Evolutionary conservation across 2,329 filamentous ascomycete species (phyloP), one percentile per base, ranked within the genome.

Genomic region (Colletotrichum liriopes): DNA sequence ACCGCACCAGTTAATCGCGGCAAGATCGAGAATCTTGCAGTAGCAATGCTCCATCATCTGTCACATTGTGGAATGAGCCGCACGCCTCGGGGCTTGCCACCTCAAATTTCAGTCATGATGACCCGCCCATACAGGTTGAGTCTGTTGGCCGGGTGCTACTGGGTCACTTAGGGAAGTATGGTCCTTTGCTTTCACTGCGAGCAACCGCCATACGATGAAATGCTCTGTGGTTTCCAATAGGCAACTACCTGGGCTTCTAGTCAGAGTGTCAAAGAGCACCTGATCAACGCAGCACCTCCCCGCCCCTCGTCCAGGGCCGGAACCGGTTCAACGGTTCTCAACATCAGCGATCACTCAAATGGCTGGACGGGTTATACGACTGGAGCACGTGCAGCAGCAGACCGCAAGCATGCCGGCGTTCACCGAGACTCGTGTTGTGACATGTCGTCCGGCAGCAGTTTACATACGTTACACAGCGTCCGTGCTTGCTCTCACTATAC

Each of bases 11-110:
- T 67, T 20, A 72, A 65, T 60, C 59, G 52, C 29, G 54, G 59
- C 54, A 47, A 55, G 54, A 49, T 70, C 56, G 35, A 60, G 52
- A 49, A 70, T 65, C 54, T 64, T 70, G 45, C 54, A 54, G 29
- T 52, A 59, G 43, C 58, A 43, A 67, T 35, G 35, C 64, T 43
- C 45, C 65, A 56, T 67, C 32, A 35, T 65, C 59, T 60, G 54
- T 72, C 59, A 65, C n/a, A 62, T 37, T 65, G 47, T 65, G 59
- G 65, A 32, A 18, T 41, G 54, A 70, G 66, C 70, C 66, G 65
- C 59, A 59, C n/a, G 12, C 65, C 52, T 60, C 26, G 39, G 32
- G 32, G 37, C 35, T 29, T 52, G 45, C 14, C 65, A 51, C n/a
- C 43, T 60, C 45, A 70, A 59, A n/a, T 29, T 26, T 37, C 52